Evolutionary conservation across 1,284 basidiomycete species (phyloP).

Genomic region (Puccinia brachypodii): DNA sequence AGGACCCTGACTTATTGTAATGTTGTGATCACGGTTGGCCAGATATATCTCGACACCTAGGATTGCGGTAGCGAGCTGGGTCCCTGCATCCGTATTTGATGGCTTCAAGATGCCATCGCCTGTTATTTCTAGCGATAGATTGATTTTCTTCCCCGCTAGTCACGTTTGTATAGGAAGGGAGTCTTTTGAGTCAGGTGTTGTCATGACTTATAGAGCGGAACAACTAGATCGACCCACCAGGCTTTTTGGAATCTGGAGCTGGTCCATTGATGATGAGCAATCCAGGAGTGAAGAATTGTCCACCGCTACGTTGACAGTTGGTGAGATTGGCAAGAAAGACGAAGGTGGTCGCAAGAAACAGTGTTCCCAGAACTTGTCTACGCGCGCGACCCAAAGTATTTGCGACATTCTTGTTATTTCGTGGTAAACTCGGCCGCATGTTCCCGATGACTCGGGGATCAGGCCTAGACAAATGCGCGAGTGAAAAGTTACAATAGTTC

Average conservation of each 20-base stretch:
- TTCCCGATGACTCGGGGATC: not conserved
- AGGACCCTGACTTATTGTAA: conserved; percentile 25
- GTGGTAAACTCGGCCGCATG: not conserved
- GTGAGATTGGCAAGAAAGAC: conserved; percentile 8
- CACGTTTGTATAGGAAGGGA: not conserved
- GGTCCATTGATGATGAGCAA: conserved; percentile 34
- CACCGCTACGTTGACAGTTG: conserved; percentile 19
- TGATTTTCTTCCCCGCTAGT: conserved; percentile 33
- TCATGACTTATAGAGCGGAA: not conserved
- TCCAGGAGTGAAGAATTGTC: conserved; percentile 37
- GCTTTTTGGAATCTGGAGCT: conserved; percentile 12
- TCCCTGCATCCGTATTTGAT: conserved; percentile 28
- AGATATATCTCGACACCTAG: conserved; percentile 32
- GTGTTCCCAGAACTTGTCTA: not conserved
- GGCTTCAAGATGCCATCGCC: conserved; percentile 23
- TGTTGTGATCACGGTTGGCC: conserved; percentile 28
- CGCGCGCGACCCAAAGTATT: not conserved
- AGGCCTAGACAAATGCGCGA: not conserved
- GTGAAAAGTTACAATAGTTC: not conserved
- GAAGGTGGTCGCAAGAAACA: not conserved
- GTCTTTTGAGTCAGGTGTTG: not conserved
- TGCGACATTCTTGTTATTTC: not conserved
- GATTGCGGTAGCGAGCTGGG: conserved; percentile 37
- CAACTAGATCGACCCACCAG: conserved; percentile 12
- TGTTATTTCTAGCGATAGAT: conserved; percentile 23